Evolutionary conservation across 495 filamentous ascomycete species (phyloP), one percentile per base, ranked within the genome.

Genomic region (Bathelium albidoporum): DNA sequence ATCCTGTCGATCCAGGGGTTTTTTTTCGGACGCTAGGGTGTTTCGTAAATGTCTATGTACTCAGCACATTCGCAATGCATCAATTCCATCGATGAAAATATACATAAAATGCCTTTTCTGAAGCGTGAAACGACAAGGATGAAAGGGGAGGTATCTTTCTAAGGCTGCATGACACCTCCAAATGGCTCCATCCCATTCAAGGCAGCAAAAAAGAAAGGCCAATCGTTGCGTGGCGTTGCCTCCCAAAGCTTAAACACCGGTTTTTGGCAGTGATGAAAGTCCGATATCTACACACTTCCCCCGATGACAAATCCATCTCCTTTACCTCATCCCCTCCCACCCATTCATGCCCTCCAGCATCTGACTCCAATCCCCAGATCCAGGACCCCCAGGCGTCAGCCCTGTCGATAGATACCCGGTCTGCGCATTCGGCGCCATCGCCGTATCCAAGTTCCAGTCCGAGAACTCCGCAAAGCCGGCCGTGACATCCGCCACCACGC

Each of bases 321-420:
- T 24, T 55, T 24, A 55, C 24, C 49, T 55, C 49, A 55, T 55
- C 16, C 49, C 49, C 1, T 55, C 49, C 49, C 49, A 55, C 49
- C 49, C 49, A 55, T 24, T 55, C 20, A 55, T 55, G 9, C 49
- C 49, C 49, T 55, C 49, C 49, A 55, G 20, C 49, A 55, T 55
- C 49, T 55, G 49, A 29, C 49, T 55, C 49, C 49, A 55, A 29
- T 55, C 49, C 1, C 49, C 49, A 3, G 22, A 9, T 3, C 24
- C 49, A 3, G 24, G 4, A 0, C 49, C 49, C 0, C 22, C 49
- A 5, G 49, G 49, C 20, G 49, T 55, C 49, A 55, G 24, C 7
- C 49, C 49, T 7, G 49, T 55, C 20, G 49, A 55, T 9, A 55
- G 12, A 29, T 55, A 55, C 7, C 49, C 49, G 9, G 49, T 55